Conservation (phyloP, 148 eudicot genomes). For the Rhododendron simsii region DNA sequence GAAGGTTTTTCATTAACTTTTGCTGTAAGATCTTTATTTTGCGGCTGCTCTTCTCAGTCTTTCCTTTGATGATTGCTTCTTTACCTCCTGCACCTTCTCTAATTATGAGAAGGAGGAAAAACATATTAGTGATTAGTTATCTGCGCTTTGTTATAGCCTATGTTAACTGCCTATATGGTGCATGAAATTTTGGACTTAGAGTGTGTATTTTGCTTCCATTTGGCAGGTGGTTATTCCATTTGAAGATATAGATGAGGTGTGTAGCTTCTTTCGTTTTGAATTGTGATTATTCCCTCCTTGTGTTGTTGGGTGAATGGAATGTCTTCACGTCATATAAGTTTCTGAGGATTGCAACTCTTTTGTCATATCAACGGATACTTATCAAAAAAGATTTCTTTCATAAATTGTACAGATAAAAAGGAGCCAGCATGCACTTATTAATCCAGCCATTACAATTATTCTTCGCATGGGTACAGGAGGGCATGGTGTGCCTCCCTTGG, state of each 20-base stretch:
- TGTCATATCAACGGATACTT: background rate
- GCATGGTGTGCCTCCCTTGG: slow-evolving; percentile 95
- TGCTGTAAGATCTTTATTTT: background rate
- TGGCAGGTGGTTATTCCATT: slow-evolving; percentile 81
- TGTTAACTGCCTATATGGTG: background rate
- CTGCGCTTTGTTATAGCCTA: background rate
- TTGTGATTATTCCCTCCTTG: background rate
- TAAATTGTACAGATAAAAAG: slow-evolving; percentile 54
- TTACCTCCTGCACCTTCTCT: background rate
- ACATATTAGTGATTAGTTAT: background rate
- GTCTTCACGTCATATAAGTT: background rate
- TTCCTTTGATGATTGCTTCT: background rate
- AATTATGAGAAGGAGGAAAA: background rate
- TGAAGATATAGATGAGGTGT: slow-evolving; percentile 90
- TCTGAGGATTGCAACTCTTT: background rate
- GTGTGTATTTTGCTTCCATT: slow-evolving; percentile 12
- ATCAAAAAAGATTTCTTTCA: background rate
- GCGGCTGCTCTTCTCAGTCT: background rate
- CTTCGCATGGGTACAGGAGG: slow-evolving; percentile 98
- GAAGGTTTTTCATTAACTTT: background rate
- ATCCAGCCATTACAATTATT: slow-evolving; percentile 86
- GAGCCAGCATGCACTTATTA: slow-evolving; percentile 93
- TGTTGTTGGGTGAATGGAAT: slow-evolving; percentile 4
- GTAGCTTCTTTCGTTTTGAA: slow-evolving; percentile 8
- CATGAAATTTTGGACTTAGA: background rate